Percentiles rank a stretch among this genome's conserved stretches.
These are phyloP conservation scores for Kondoa subrosea DNA, from an alignment of 768 basidiomycete species.

Conservation along the genomic window DNA sequence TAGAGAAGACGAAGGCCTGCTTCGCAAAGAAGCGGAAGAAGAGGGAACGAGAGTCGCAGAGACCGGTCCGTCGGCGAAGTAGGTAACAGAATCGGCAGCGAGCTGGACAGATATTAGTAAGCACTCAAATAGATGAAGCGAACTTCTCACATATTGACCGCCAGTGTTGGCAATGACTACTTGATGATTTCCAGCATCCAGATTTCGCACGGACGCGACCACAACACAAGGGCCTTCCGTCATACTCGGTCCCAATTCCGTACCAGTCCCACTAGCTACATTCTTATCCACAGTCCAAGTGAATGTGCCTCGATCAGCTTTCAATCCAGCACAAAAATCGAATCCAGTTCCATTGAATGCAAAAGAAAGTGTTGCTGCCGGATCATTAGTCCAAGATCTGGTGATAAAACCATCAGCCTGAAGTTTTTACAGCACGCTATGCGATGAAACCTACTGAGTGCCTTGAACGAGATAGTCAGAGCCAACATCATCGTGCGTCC, in stretches of 20 bases:
- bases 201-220: constrained; percentile 2
- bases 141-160: background rate
- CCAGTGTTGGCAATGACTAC: background rate
- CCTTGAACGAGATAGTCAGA: background rate
- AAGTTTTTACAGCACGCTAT: background rate
- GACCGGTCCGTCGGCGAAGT: background rate
- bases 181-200: background rate
- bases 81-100: background rate
- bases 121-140: background rate
- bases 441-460: background rate
- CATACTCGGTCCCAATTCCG: background rate
- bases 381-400: constrained; percentile 3
- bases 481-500: background rate
- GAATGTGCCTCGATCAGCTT: constrained; percentile 2
- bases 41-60: background rate
- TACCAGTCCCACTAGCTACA: background rate
- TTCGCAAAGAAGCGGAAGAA: background rate
- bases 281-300: background rate
- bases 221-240: background rate
- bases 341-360: constrained; percentile 3
- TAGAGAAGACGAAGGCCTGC: background rate
- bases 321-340: constrained; percentile 5
- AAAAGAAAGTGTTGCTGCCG: background rate
- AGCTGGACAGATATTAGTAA: background rate
- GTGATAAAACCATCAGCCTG: background rate